Evolutionary conservation across 2,329 filamentous ascomycete genomes (phyloP).

Genomic region (Proliferodiscus dingleyae): DNA sequence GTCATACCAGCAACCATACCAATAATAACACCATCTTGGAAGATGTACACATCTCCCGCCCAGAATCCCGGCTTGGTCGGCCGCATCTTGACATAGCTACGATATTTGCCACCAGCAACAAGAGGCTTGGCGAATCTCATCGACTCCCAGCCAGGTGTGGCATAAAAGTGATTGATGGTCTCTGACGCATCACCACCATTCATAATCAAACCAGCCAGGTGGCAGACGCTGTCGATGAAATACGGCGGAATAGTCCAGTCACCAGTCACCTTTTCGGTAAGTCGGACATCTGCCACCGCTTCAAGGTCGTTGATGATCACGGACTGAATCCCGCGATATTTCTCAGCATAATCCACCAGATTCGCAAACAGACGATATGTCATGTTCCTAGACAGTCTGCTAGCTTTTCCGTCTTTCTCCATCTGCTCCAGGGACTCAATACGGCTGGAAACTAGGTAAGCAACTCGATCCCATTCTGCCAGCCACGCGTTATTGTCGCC

Average conservation of each 20-base stretch:
- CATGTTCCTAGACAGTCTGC: conserved; percentile 49
- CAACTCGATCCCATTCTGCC: conserved; percentile 1
- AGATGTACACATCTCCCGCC: conserved; percentile 32
- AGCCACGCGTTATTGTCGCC: conserved; percentile 3
- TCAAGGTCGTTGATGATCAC: conserved; percentile 23
- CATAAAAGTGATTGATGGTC: conserved; percentile 14
- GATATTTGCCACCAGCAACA: conserved; percentile 8
- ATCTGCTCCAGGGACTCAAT: conserved; percentile 39
- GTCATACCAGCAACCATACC: conserved; percentile 30
- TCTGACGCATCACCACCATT: conserved; percentile 15
- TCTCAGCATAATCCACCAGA: conserved; percentile 20
- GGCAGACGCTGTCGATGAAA: conserved; percentile 18
- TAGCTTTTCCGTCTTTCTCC: conserved; percentile 48
- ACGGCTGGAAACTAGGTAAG: conserved; percentile 22
- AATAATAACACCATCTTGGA: conserved; percentile 30
- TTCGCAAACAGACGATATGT: conserved; percentile 19
- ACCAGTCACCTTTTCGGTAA: conserved; percentile 20
- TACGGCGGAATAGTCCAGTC: conserved; percentile 18
- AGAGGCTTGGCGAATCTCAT: conserved; percentile 13
- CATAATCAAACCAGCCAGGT: conserved; percentile 21
- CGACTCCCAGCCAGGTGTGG: conserved; percentile 18
- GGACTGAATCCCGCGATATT: conserved; percentile 21
- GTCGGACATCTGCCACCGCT: conserved; percentile 23
- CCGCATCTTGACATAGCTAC: conserved; percentile 23
- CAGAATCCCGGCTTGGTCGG: conserved; percentile 27